phyloP scores from a whole-genome alignment of 2,329 filamentous ascomycete species.

The Xylaria sp. region DNA sequence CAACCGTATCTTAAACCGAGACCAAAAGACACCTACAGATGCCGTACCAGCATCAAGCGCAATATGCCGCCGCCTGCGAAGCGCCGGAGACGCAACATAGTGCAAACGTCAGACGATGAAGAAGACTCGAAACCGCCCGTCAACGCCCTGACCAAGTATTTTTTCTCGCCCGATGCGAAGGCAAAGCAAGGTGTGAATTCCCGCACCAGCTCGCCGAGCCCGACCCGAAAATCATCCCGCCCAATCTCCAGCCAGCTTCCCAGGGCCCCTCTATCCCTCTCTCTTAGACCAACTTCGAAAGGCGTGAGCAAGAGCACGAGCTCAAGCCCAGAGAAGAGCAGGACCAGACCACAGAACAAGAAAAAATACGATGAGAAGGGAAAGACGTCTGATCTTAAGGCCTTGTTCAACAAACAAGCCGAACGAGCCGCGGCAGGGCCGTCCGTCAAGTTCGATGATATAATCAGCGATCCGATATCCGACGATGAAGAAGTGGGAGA shows the following conservation, averaged over 20 bases:
- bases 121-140: conserved; percentile 52
- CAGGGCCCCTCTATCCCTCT: conserved; percentile 41
- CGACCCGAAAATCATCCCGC: conserved; percentile 41
- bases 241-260: conserved; percentile 35
- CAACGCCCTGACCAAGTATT: conserved; percentile 63
- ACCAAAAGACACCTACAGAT: conserved; percentile 37
- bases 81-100: conserved; percentile 66
- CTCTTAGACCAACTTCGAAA: conserved; percentile 38
- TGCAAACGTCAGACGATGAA: conserved; percentile 62
- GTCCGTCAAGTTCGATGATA: conserved; percentile 56
- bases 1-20: conserved; percentile 5
- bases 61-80: conserved; percentile 67
- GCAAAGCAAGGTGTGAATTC: conserved; percentile 46
- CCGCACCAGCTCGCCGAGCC: conserved; percentile 42
- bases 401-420: conserved; percentile 70
- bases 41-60: conserved; percentile 35
- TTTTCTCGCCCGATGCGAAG: conserved; percentile 61
- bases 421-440: conserved; percentile 56
- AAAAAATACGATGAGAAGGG: conserved; percentile 60
- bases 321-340: conserved; percentile 59
- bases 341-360: conserved; percentile 42
- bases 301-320: conserved; percentile 52
- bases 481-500: conserved; percentile 68
- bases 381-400: conserved; percentile 65
- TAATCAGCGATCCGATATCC: conserved; percentile 67